These are phyloP conservation scores for Boletus mariae DNA, from an alignment of 1,284 basidiomycete genomes.

Conservation along the genomic window DNA sequence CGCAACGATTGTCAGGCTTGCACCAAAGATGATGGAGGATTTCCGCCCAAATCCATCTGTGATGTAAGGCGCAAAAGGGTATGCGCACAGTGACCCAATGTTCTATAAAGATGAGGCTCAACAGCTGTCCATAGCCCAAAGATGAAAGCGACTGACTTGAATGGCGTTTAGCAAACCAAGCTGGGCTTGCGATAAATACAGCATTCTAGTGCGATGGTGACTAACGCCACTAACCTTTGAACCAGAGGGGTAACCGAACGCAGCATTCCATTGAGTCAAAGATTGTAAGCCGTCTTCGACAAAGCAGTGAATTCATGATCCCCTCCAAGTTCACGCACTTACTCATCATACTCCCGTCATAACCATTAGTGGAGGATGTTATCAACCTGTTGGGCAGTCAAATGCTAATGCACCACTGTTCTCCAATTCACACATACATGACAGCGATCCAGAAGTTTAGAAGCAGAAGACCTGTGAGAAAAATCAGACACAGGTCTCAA, in stretches of 20 bases:
- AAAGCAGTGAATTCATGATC: neutral
- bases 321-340: neutral
- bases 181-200: neutral
- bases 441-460: constrained; percentile 1
- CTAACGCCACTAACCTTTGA: constrained; percentile 28
- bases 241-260: constrained; percentile 52
- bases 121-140: neutral
- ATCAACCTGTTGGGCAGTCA: constrained; percentile 31
- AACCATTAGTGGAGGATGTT: constrained; percentile 74
- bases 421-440: neutral
- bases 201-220: neutral
- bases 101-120: neutral
- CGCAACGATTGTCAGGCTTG: constrained; percentile 56
- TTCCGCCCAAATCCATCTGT: constrained; percentile 66
- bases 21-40: constrained; percentile 55
- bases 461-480: neutral
- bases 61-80: constrained; percentile 59
- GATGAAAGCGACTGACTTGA: constrained; percentile 42
- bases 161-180: constrained; percentile 73
- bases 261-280: constrained; percentile 53
- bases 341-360: constrained; percentile 71
- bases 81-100: constrained; percentile 1
- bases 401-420: neutral
- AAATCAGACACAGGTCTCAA: neutral
- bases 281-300: constrained; percentile 55